Conservation (phyloP, 2,329 filamentous ascomycete species). For the Botrytis aclada region DNA sequence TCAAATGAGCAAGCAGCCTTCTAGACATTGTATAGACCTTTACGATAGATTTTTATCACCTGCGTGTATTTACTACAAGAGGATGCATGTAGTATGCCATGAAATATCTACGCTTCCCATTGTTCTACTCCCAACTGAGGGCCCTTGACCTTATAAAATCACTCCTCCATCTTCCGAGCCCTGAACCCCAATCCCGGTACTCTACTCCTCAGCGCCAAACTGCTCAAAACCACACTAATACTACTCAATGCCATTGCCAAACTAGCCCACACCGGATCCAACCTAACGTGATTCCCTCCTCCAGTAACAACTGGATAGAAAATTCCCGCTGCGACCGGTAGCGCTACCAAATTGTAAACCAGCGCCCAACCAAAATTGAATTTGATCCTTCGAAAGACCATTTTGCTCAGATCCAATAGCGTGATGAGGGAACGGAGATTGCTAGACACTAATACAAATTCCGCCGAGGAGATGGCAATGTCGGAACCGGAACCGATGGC, state of each 20-base stretch:
- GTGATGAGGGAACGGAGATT: conserved; percentile 58
- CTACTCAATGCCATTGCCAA: conserved; percentile 91
- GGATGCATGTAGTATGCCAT: background rate
- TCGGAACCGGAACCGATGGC: conserved; percentile 78
- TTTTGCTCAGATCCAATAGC: conserved; percentile 55
- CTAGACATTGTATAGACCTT: background rate
- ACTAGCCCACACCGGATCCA: conserved; percentile 82
- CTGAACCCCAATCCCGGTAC: conserved; percentile 40
- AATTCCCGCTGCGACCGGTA: conserved; percentile 65
- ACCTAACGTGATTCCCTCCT: conserved; percentile 53
- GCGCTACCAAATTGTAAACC: conserved; percentile 61
- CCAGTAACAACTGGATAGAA: conserved; percentile 54
- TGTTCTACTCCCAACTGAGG: background rate
- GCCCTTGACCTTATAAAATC: background rate
- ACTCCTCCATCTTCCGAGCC: background rate
- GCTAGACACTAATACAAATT: conserved; percentile 72
- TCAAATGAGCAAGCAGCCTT: too few species aligned
- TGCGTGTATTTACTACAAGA: background rate
- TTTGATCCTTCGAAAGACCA: conserved; percentile 62
- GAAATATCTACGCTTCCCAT: background rate
- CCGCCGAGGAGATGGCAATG: conserved; percentile 76
- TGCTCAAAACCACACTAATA: conserved; percentile 83
- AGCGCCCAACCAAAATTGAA: conserved; percentile 68
- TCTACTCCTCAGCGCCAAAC: conserved; percentile 59
- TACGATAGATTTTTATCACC: background rate